These are phyloP conservation scores for Amauroascus niger DNA, from an alignment of 2,329 filamentous ascomycete species.

Conservation along the genomic window DNA sequence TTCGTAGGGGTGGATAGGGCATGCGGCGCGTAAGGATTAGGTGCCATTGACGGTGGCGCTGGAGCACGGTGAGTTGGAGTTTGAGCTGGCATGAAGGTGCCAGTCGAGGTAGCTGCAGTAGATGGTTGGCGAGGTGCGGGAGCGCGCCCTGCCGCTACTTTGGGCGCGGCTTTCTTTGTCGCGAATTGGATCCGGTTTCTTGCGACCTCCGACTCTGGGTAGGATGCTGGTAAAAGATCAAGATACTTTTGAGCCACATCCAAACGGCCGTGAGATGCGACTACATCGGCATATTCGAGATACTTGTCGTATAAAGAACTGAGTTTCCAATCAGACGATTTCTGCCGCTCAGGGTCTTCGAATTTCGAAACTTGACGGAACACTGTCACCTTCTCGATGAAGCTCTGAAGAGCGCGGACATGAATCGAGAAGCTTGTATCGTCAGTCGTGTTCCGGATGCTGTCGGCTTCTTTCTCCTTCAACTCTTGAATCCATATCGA, in stretches of 20 bases:
- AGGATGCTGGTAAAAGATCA: slow-evolving; percentile 70
- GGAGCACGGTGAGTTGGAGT: slow-evolving; percentile 19
- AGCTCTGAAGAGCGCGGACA: slow-evolving; percentile 74
- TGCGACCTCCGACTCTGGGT: slow-evolving; percentile 78
- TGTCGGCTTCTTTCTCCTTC: slow-evolving; percentile 68
- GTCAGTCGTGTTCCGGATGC: slow-evolving; percentile 56
- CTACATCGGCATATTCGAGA: slow-evolving; percentile 90
- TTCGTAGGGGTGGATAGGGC: slow-evolving; percentile 17
- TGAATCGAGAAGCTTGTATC: slow-evolving; percentile 88
- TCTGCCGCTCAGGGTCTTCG: slow-evolving; percentile 62
- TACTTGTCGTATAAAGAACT: slow-evolving; percentile 85
- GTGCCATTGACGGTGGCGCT: slow-evolving; percentile 24
- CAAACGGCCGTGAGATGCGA: slow-evolving; percentile 80
- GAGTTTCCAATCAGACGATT: slow-evolving; percentile 79
- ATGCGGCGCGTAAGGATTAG: slow-evolving; percentile 24
- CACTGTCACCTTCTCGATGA: slow-evolving; percentile 96
- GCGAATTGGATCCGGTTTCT: slow-evolving; percentile 77
- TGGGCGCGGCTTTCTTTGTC: slow-evolving; percentile 52
- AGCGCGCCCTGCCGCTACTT: slow-evolving; percentile 34
- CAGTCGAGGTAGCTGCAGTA: slow-evolving; percentile 25
- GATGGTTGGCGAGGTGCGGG: slow-evolving; percentile 30
- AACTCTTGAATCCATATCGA: slow-evolving; percentile 88
- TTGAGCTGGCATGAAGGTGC: slow-evolving; percentile 23
- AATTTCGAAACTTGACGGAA: slow-evolving; percentile 94
- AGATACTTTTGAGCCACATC: slow-evolving; percentile 84